These are phyloP conservation scores for Cercophora samala DNA, from an alignment of 495 filamentous ascomycete genomes.

Conservation along the genomic window DNA sequence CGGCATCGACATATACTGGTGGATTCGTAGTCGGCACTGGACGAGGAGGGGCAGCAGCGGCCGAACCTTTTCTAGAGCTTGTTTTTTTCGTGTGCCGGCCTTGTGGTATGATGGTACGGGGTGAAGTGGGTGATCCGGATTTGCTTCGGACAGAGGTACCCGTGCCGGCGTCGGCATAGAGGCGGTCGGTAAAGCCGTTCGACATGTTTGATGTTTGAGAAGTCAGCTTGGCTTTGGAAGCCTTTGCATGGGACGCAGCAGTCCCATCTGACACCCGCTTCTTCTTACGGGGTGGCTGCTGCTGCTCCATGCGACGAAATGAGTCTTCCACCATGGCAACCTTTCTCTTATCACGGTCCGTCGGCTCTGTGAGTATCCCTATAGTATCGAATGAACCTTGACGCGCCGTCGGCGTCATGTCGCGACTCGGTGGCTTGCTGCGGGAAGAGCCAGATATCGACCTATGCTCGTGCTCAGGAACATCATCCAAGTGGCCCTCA, in stretches of 20 bases:
- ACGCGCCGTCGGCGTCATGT: conserved; percentile 66
- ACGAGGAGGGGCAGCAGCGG: conserved; percentile 31
- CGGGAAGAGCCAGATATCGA: conserved; percentile 72
- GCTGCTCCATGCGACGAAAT: conserved; percentile 63
- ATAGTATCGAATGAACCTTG: conserved; percentile 50
- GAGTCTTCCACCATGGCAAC: conserved; percentile 78
- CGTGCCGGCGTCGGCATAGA: conserved; percentile 49
- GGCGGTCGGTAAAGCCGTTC: conserved; percentile 37
- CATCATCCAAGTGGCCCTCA: conserved; percentile 60
- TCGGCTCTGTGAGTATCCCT: conserved; percentile 60
- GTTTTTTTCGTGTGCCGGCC: conserved; percentile 21
- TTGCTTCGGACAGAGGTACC: conserved; percentile 44
- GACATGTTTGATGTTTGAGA: conserved; percentile 34
- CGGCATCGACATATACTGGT: conserved; percentile 40
- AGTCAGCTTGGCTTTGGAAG: conserved; percentile 34
- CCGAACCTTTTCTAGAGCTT: conserved; percentile 20
- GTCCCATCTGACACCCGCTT: conserved; percentile 61
- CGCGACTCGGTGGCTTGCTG: conserved; percentile 75
- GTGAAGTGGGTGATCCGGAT: conserved; percentile 47
- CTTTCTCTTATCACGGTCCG: conserved; percentile 84
- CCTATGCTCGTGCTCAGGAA: conserved; percentile 54
- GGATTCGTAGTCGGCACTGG: conserved; percentile 27
- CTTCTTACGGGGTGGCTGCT: conserved; percentile 52
- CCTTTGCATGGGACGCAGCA: conserved; percentile 35
- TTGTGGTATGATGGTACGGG: conserved; percentile 36